A percentile compares a stretch with the other conserved stretches of the same genome.
These are phyloP conservation scores for Glycine tomentella DNA, from an alignment of 306 rosid species.

Conservation along the genomic window DNA sequence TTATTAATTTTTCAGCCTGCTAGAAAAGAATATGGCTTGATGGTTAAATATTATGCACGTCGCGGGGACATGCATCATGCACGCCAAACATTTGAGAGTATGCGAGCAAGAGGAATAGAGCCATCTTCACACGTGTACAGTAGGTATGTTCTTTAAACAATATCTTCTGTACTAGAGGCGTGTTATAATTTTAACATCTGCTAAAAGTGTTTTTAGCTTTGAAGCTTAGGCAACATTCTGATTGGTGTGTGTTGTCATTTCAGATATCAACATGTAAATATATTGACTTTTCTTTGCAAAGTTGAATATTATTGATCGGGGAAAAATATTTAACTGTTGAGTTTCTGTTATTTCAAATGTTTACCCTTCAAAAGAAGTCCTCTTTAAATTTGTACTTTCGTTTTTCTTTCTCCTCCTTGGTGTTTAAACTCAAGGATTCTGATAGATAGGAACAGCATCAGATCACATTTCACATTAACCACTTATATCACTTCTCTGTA, in stretches of 20 bases:
- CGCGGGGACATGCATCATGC: conserved; percentile 97
- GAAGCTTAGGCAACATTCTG: conserved; percentile 16
- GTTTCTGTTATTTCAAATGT: conserved; percentile 16
- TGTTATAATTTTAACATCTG: conserved; percentile 12
- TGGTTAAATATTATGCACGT: conserved; percentile 92
- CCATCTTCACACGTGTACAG: conserved; percentile 91
- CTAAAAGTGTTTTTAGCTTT: conserved; percentile 29
- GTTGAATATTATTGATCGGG: conserved; percentile 23
- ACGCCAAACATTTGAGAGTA: conserved; percentile 90
- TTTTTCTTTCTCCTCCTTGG: neutral
- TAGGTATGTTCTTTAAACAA: conserved; percentile 59
- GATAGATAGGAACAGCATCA: neutral
- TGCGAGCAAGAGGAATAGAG: conserved; percentile 97
- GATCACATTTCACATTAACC: conserved; percentile 15
- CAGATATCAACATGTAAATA: neutral
- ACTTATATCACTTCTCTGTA: conserved; percentile 7
- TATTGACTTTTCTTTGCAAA: neutral
- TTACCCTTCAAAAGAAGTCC: neutral
- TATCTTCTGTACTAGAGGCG: conserved; percentile 29
- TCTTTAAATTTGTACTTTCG: conserved; percentile 7
- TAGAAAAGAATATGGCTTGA: conserved; percentile 90
- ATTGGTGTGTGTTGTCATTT: conserved; percentile 10
- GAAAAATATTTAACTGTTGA: neutral
- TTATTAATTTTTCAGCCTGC: conserved; percentile 74
- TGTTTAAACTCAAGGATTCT: conserved; percentile 33